A percentile compares a stretch with the other conserved stretches of the same genome.
Evolutionary conservation across 2,329 filamentous ascomycete species (phyloP).

Genomic region (Sporothrix variecibatus): DNA sequence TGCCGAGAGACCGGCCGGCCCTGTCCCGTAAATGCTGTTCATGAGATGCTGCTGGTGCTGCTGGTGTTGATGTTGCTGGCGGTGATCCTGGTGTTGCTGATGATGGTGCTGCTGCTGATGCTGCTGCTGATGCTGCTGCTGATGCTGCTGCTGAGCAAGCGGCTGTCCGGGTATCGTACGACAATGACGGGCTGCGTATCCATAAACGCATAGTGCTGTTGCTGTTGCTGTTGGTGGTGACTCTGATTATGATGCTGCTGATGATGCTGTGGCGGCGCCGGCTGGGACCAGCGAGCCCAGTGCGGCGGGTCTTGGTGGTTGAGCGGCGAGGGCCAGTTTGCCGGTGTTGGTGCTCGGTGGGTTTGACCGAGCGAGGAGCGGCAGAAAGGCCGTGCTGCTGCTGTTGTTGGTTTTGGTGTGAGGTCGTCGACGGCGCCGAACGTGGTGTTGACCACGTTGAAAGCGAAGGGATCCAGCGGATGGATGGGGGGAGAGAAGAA

Average conservation of each 20-base stretch:
- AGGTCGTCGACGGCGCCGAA: neutral
- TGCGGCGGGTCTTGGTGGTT: conserved; percentile 46
- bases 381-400: neutral
- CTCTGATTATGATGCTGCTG: neutral
- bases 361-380: neutral
- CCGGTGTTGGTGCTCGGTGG: conserved; percentile 32
- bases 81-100: neutral
- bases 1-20: neutral
- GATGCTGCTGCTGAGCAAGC: conserved; percentile 21
- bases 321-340: conserved; percentile 53
- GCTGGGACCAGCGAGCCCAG: conserved; percentile 60
- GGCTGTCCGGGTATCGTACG: conserved; percentile 49
- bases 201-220: conserved; percentile 51
- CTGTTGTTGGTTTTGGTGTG: too few relatives aligned
- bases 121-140: conserved; percentile 18
- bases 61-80: conserved; percentile 15
- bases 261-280: conserved; percentile 37
- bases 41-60: conserved; percentile 3
- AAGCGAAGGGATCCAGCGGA: conserved; percentile 3
- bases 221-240: neutral
- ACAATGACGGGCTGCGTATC: conserved; percentile 49
- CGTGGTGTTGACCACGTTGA: conserved; percentile 6
- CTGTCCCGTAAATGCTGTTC: conserved; percentile 1
- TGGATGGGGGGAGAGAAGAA: neutral
- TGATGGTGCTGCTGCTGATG: conserved; percentile 11